phyloP scores from a whole-genome alignment of 148 eudicot species.

The Vaccinium vitisidaea region DNA sequence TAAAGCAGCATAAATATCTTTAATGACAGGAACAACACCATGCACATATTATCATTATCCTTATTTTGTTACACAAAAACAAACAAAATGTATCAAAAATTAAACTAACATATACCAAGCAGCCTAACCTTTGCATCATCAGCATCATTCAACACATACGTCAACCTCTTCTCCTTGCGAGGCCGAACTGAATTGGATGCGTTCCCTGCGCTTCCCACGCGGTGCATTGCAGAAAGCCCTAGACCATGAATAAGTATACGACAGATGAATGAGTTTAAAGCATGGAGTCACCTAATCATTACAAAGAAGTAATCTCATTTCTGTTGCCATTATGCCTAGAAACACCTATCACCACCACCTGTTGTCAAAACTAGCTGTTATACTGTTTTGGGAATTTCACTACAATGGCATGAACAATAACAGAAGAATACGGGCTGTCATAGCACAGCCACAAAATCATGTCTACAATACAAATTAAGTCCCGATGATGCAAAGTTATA shows the following conservation, averaged over 20 bases:
- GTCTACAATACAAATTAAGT: no score
- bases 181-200: conserved; percentile 73
- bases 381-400: not conserved
- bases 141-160: conserved; percentile 75
- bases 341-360: not conserved
- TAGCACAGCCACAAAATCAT: not conserved
- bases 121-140: conserved; percentile 78
- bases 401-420: not conserved
- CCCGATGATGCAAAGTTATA: not conserved
- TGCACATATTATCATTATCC: not conserved
- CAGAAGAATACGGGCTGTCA: not conserved
- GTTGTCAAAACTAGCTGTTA: not conserved
- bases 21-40: not conserved
- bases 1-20: conserved; percentile 6
- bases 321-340: not conserved
- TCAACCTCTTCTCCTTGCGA: conserved; percentile 89
- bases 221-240: conserved; percentile 75
- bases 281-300: not conserved
- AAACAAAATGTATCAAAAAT: not conserved
- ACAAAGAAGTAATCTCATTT: not conserved
- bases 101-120: not conserved
- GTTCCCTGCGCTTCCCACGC: conserved; percentile 92
- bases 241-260: not conserved
- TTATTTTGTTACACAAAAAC: not conserved
- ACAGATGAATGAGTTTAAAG: not conserved